phyloP scores from a whole-genome alignment of 805 yeast genomes.

The Ogataea pini region DNA sequence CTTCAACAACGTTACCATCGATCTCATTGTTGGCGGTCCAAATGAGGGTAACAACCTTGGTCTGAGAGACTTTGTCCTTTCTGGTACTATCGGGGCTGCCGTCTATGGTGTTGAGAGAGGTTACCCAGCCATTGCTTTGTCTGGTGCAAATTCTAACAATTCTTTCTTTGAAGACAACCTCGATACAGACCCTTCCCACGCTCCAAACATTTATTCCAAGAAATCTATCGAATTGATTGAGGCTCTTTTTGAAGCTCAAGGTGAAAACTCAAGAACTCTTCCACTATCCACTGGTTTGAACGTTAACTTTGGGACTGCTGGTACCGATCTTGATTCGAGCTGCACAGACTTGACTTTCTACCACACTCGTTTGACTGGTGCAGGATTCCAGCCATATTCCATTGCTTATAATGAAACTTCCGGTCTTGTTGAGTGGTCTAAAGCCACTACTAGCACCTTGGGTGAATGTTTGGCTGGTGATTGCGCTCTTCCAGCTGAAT shows the following conservation, averaged over 20 bases:
- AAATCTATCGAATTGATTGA: slow-evolving; percentile 42
- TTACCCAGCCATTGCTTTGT: slow-evolving; percentile 51
- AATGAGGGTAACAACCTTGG: slow-evolving; percentile 53
- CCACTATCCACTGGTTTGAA: slow-evolving; percentile 49
- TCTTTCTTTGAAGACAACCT: slow-evolving; percentile 50
- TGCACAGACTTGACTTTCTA: slow-evolving; percentile 47
- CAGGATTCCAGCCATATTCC: slow-evolving; percentile 33
- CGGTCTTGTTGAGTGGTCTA: slow-evolving; percentile 27
- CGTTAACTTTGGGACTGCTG: slow-evolving; percentile 52
- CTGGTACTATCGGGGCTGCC: slow-evolving; percentile 56
- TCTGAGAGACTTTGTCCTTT: slow-evolving; percentile 42
- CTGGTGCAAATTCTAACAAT: slow-evolving; percentile 53
- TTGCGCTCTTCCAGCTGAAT: slow-evolving; percentile 47
- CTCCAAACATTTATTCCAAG: slow-evolving; percentile 47
- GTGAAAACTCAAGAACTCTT: slow-evolving; percentile 40
- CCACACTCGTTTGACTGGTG: slow-evolving; percentile 49
- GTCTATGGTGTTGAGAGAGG: slow-evolving; percentile 50
- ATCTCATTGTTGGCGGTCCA: slow-evolving; percentile 53
- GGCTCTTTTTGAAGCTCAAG: slow-evolving; percentile 41
- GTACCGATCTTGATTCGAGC: slow-evolving; percentile 36
- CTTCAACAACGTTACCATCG: slow-evolving; percentile 46
- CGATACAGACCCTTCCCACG: slow-evolving; percentile 41
- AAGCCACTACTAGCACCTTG: slow-evolving; percentile 22
- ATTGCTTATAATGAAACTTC: slow-evolving; percentile 43
- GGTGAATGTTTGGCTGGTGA: slow-evolving; percentile 41